Base-by-base conservation (phyloP, 441 rosid species). In the Pelargonium myrrhifolium region DNA sequence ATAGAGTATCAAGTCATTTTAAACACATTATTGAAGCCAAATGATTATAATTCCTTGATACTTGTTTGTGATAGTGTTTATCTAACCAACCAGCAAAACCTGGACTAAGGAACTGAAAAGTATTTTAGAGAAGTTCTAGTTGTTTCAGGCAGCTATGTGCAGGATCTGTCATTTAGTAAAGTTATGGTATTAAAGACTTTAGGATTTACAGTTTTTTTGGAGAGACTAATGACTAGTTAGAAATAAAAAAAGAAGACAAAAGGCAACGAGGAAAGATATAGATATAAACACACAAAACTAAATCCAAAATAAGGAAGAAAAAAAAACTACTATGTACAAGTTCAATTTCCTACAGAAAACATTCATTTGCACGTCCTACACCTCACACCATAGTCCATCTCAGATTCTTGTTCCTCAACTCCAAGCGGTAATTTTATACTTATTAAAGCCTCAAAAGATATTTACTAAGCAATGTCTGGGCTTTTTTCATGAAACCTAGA, bases 401-500 rank as follows among this genome's bases (percentile, higher is more conserved):
- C 31, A 61, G 40, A 39, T 28, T 26, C 40, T 61, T 61, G 64
- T 28, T 61, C 64, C 42, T 61, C 21, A 31, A 61, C 40, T 12
- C 64, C 20, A 28, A 14, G 64, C 28, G 42, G 42, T 31, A 28
- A 61, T n/a, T 31, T 61, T 39, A 61, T 61, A 28, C 65, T 28
- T 12, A 28, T 28, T 39, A 28, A 61, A 61, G 15, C 42, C 65
- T 28, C 42, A 31, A 1, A 31, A 28, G 51, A 61, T 14, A 31
- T n/a, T 61, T 28, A 61, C 35, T 28, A 61, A 14, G 65, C 65
- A 61, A 61, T 31, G 21, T 61, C 12, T 62, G 22, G 10, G 17
- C 14, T 62, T 62, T 42, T 61, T 28, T 61, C 18, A 8, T 7
- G 42, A 61, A 61, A 28, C 64, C 64, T 61, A 61, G 31, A 59